These are phyloP conservation scores for Candida vaughaniae DNA, from an alignment of 805 yeast species.

Conservation along the genomic window DNA sequence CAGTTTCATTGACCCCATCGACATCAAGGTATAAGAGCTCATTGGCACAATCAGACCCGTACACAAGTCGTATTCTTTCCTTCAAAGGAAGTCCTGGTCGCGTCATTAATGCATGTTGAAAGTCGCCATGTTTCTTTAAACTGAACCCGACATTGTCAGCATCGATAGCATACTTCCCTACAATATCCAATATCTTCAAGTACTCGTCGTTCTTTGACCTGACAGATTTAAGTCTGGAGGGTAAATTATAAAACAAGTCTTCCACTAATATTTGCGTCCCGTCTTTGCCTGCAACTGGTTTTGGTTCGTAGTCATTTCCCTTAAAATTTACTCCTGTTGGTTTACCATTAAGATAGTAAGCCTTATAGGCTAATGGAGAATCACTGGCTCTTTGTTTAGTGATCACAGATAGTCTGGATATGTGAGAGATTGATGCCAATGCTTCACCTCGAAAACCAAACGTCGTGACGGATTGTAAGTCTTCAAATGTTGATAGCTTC, in stretches of 20 bases:
- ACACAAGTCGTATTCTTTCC: slow-evolving; percentile 74
- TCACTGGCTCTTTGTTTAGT: slow-evolving; percentile 56
- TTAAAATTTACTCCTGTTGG: slow-evolving; percentile 45
- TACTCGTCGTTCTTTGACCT: slow-evolving; percentile 72
- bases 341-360: slow-evolving; percentile 67
- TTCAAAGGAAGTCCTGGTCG: slow-evolving; percentile 47
- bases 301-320: slow-evolving; percentile 45
- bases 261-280: slow-evolving; percentile 88
- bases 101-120: slow-evolving; percentile 63
- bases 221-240: slow-evolving; percentile 70
- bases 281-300: slow-evolving; percentile 78
- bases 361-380: slow-evolving; percentile 68
- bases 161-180: slow-evolving; percentile 81
- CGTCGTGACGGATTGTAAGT: slow-evolving; percentile 65
- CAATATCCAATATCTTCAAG: slow-evolving; percentile 72
- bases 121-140: slow-evolving; percentile 77
- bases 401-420: slow-evolving; percentile 75
- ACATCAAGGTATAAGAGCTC: slow-evolving; percentile 55
- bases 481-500: slow-evolving; percentile 72
- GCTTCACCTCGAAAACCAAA: slow-evolving; percentile 98
- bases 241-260: slow-evolving; percentile 85
- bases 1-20: slow-evolving; percentile 11
- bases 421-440: slow-evolving; percentile 88
- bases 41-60: slow-evolving; percentile 66
- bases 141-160: slow-evolving; percentile 67